A percentile compares a stretch with the other conserved stretches of the same genome.
Evolutionary conservation across 208 protist species (phyloP).

Genomic region (Leptomonas seymouri): DNA sequence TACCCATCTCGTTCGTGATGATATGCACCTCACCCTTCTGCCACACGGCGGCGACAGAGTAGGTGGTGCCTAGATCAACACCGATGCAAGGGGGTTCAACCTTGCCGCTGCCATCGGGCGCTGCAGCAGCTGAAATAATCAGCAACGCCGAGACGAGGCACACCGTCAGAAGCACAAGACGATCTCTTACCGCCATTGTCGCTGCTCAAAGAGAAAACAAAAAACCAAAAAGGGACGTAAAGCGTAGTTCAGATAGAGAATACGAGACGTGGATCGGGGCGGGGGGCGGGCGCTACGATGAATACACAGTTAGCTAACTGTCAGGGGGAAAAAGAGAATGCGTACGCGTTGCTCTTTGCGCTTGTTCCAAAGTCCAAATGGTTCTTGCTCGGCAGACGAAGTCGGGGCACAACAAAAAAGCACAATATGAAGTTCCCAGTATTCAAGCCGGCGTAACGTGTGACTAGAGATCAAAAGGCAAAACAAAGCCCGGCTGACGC

Average conservation of each 20-base stretch:
- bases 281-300: too few relatives aligned
- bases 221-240: background rate
- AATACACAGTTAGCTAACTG: too few relatives aligned
- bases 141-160: slow-evolving; percentile 31
- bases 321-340: too few relatives aligned
- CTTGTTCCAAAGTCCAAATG: too few relatives aligned
- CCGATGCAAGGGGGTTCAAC: slow-evolving; percentile 91
- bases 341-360: too few relatives aligned
- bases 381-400: too few relatives aligned
- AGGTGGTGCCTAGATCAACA: slow-evolving; percentile 96
- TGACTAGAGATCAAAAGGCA: too few relatives aligned
- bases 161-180: slow-evolving; percentile 20
- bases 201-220: too few relatives aligned
- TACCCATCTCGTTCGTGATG: slow-evolving; percentile 93
- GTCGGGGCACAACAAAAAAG: background rate
- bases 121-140: slow-evolving; percentile 37
- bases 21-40: slow-evolving; percentile 95
- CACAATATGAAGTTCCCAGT: background rate
- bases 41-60: slow-evolving; percentile 97
- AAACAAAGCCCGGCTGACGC: too few relatives aligned
- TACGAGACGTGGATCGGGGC: too few relatives aligned
- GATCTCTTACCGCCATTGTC: slow-evolving; percentile 16
- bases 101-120: slow-evolving; percentile 67
- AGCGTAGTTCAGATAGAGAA: too few relatives aligned
- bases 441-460: too few relatives aligned